phyloP scores from a whole-genome alignment of 257 asterid genomes.

The Solanum megistacrolobum region DNA sequence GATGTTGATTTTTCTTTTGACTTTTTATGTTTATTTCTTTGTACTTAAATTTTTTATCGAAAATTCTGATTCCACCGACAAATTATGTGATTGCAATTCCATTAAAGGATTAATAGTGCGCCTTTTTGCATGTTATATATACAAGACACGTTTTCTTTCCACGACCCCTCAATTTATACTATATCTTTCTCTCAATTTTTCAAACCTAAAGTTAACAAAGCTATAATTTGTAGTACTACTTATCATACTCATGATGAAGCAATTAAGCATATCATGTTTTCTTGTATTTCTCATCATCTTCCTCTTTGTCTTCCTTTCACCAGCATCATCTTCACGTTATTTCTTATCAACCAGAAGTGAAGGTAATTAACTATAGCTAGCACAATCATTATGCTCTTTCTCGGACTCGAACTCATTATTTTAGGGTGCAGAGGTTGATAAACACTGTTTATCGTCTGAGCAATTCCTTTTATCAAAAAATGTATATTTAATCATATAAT shows the following conservation, averaged over 20 bases:
- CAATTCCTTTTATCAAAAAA: not conserved
- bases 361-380: conserved; percentile 1
- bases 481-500: not conserved
- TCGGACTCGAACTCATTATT: not conserved
- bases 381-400: not conserved
- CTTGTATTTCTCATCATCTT: conserved; percentile 1
- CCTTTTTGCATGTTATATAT: conserved; percentile 9
- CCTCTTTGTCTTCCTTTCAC: conserved; percentile 5
- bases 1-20: not conserved
- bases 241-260: conserved; percentile 17
- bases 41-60: no score
- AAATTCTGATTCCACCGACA: not conserved
- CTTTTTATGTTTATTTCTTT: no score
- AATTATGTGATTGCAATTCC: not conserved
- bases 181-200: not conserved
- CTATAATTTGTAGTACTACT: not conserved
- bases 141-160: conserved; percentile 7
- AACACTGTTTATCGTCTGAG: not conserved
- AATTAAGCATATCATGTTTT: not conserved
- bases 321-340: conserved; percentile 5
- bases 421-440: not conserved
- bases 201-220: not conserved
- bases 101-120: not conserved
- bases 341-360: not conserved
- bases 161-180: not conserved